These are phyloP conservation scores for Ambrosia hybrid DNA, from an alignment of 140 eudicot species.

Conservation along the genomic window DNA sequence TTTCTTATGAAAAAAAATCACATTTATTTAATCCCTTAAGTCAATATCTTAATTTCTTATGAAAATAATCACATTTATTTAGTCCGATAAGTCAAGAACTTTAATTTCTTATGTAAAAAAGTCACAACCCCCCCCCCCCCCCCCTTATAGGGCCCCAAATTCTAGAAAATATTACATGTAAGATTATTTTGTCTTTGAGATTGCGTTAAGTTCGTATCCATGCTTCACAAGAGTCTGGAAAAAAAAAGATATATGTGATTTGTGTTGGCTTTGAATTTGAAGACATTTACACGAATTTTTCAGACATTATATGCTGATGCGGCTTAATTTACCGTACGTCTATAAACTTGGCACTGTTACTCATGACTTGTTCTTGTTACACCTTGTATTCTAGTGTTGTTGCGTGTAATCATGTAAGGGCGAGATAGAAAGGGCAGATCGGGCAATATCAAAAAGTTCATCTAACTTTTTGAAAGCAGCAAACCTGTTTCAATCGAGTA, in stretches of 20 bases:
- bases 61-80: no score
- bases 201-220: slow-evolving; percentile 64
- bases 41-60: no score
- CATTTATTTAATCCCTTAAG: no score
- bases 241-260: background rate
- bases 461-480: background rate
- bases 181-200: no score
- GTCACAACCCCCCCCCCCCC: no score
- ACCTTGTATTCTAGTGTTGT: slow-evolving; percentile 94
- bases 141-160: no score
- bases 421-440: background rate
- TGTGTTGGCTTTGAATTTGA: background rate
- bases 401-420: slow-evolving; percentile 52
- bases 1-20: no score
- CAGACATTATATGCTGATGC: background rate
- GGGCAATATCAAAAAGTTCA: background rate
- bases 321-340: slow-evolving; percentile 46
- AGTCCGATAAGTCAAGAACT: no score
- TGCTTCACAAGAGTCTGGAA: slow-evolving; percentile 66
- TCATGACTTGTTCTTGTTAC: slow-evolving; percentile 98
- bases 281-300: background rate
- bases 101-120: no score
- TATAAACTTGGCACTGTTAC: slow-evolving; percentile 81
- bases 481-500: slow-evolving; percentile 52
- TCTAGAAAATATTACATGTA: no score